Evolutionary conservation across 345 rosid species (phyloP).

Genomic region (Rhizophora mangle): DNA sequence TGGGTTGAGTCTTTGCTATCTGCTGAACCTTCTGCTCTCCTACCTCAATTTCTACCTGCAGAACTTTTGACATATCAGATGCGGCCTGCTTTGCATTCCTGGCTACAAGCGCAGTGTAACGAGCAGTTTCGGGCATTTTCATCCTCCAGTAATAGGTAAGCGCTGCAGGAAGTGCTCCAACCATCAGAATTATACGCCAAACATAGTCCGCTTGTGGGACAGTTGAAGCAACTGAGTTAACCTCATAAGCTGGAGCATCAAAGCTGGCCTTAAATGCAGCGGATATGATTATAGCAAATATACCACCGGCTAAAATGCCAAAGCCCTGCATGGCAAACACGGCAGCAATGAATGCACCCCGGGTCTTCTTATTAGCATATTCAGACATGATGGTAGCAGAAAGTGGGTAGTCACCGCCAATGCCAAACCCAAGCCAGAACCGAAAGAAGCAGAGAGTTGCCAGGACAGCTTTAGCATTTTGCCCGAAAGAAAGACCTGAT

Average conservation of each 20-base stretch:
- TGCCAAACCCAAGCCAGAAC: conserved; percentile 85
- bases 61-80: conserved; percentile 74
- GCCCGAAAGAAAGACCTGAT: conserved; percentile 68
- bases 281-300: conserved; percentile 57
- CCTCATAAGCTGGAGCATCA: conserved; percentile 48
- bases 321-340: conserved; percentile 97
- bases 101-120: conserved; percentile 86
- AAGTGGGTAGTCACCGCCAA: conserved; percentile 81
- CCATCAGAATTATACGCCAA: conserved; percentile 79
- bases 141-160: conserved; percentile 76
- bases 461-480: conserved; percentile 42
- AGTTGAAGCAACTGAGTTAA: conserved; percentile 48
- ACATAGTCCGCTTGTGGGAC: conserved; percentile 66
- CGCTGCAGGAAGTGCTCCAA: conserved; percentile 76
- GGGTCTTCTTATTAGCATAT: conserved; percentile 79
- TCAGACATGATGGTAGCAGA: conserved; percentile 87
- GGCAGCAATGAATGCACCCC: conserved; percentile 85
- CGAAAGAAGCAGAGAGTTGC: conserved; percentile 73
- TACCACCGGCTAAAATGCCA: conserved; percentile 71
- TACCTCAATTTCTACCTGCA: conserved; percentile 63
- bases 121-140: conserved; percentile 91
- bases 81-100: conserved; percentile 70
- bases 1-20: conserved; percentile 14
- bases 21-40: conserved; percentile 42
- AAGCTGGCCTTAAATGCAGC: conserved; percentile 49